These are phyloP conservation scores for Candida ovalis DNA, from an alignment of 805 yeast species.

Conservation along the genomic window DNA sequence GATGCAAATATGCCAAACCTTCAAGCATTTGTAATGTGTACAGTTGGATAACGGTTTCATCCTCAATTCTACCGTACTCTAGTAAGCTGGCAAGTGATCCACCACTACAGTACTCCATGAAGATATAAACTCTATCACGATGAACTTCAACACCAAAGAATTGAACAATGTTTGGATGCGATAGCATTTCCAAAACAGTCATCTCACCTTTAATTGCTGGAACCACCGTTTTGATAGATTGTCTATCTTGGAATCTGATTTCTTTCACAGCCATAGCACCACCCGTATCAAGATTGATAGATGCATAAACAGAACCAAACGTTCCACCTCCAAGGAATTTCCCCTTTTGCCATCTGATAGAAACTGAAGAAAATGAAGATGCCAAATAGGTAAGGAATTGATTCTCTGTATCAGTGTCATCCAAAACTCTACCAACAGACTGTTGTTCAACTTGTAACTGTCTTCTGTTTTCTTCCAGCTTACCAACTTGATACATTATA, in stretches of 20 bases:
- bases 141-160: slow-evolving; percentile 97
- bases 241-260: slow-evolving; percentile 83
- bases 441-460: slow-evolving; percentile 40
- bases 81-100: slow-evolving; percentile 85
- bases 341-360: slow-evolving; percentile 97
- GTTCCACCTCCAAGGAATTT: slow-evolving; percentile 92
- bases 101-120: slow-evolving; percentile 97
- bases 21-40: slow-evolving; percentile 91
- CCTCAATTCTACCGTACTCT: slow-evolving; percentile 92
- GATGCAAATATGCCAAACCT: slow-evolving; percentile 92
- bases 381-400: slow-evolving; percentile 84
- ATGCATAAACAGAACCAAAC: slow-evolving; percentile 91
- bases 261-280: slow-evolving; percentile 97
- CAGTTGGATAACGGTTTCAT: slow-evolving; percentile 86
- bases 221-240: slow-evolving; percentile 76
- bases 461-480: slow-evolving; percentile 56
- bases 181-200: slow-evolving; percentile 91
- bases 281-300: slow-evolving; percentile 90
- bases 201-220: slow-evolving; percentile 93
- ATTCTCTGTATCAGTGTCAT: slow-evolving; percentile 81
- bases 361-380: slow-evolving; percentile 81
- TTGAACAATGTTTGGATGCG: slow-evolving; percentile 95
- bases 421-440: slow-evolving; percentile 82
- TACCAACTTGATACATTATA: slow-evolving; percentile 59
- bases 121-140: slow-evolving; percentile 88